These are phyloP conservation scores for Solanum acaule DNA, from an alignment of 257 asterid species.

Conservation along the genomic window DNA sequence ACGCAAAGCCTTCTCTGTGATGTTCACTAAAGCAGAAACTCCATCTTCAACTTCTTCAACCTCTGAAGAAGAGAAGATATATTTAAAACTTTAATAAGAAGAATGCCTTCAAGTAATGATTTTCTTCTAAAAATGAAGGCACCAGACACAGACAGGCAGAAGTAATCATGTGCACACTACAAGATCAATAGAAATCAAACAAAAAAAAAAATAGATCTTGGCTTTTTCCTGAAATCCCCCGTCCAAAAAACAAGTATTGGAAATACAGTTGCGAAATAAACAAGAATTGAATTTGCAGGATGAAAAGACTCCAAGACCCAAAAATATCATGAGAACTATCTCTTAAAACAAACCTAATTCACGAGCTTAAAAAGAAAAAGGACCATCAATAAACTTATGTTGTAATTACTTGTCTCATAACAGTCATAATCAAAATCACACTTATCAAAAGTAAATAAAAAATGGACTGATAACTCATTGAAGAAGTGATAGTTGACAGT, in stretches of 20 bases:
- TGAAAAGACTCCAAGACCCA: not conserved
- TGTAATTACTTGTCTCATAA: not conserved
- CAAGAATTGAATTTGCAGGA: not conserved
- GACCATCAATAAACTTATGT: not conserved
- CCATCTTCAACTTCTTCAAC: conserved; percentile 44
- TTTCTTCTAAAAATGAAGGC: no score
- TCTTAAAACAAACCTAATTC: not conserved
- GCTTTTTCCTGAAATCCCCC: no score
- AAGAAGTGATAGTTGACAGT: not conserved
- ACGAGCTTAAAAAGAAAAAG: not conserved
- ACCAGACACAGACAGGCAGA: no score
- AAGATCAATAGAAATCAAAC: not conserved
- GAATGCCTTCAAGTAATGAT: not conserved
- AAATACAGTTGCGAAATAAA: not conserved
- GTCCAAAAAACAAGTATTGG: no score
- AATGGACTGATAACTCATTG: not conserved
- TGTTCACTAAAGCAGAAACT: conserved; percentile 51
- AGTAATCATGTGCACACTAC: not conserved
- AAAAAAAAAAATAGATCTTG: no score
- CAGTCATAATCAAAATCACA: not conserved
- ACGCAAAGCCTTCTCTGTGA: conserved; percentile 73
- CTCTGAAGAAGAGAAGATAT: conserved; percentile 21
- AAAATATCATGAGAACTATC: not conserved
- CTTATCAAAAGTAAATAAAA: not conserved
- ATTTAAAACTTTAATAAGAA: not conserved